phyloP scores from a whole-genome alignment of 768 basidiomycete species.

The Russula earlei region DNA sequence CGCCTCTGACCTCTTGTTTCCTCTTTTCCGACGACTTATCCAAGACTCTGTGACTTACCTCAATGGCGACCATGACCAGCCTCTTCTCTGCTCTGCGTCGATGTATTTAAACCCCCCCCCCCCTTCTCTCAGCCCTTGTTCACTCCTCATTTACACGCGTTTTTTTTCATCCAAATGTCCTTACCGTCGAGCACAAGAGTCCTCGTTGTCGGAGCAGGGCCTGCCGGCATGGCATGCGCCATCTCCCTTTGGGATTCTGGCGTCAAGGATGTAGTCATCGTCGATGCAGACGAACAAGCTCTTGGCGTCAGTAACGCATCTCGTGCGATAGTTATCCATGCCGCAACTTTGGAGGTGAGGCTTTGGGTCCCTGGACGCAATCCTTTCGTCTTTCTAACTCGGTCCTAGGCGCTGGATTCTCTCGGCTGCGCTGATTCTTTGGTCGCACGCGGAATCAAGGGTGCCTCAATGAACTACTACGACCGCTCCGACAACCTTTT shows the following conservation, averaged over 20 bases:
- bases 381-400: conserved; percentile 26
- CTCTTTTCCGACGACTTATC: background rate
- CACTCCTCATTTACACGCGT: background rate
- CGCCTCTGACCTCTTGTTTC: background rate
- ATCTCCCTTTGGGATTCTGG: conserved; percentile 37
- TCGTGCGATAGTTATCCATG: conserved; percentile 41
- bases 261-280: conserved; percentile 34
- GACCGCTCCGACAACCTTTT: conserved; percentile 26
- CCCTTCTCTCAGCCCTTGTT: no score
- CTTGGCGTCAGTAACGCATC: conserved; percentile 26
- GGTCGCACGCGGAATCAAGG: conserved; percentile 30
- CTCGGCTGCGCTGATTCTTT: conserved; percentile 35
- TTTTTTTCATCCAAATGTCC: conserved; percentile 19
- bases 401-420: conserved; percentile 36
- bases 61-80: background rate
- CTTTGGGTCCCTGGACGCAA: background rate
- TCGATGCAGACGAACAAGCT: conserved; percentile 33
- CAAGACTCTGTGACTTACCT: background rate
- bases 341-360: conserved; percentile 43
- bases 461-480: conserved; percentile 22
- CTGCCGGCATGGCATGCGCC: conserved; percentile 38
- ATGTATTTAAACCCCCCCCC: background rate
- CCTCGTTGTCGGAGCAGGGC: conserved; percentile 44
- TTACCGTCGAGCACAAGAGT: conserved; percentile 32
- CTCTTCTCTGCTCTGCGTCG: background rate